Evolutionary conservation across 208 protist genomes (phyloP).

Genomic region (Porcisia deanei): DNA sequence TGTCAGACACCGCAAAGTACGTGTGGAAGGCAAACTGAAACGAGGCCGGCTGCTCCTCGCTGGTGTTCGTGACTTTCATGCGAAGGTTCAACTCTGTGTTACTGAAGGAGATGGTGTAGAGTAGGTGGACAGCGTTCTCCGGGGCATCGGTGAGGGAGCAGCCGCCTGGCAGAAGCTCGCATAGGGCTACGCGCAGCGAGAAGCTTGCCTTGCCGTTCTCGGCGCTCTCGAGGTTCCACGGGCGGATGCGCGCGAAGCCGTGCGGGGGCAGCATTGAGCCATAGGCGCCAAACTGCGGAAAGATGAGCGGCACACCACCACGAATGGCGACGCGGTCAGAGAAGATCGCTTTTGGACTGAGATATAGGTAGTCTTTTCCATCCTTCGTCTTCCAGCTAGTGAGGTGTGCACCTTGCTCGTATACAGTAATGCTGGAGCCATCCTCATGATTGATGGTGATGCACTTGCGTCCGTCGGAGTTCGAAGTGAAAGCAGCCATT

Average conservation of each 20-base stretch:
- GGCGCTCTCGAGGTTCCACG: constrained; percentile 39
- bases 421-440: constrained; percentile 76
- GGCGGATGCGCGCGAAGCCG: constrained; percentile 77
- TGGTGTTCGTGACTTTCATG: constrained; percentile 71
- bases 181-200: constrained; percentile 22
- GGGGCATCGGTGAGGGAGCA: constrained; percentile 26
- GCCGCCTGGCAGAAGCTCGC: constrained; percentile 33
- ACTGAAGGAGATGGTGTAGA: constrained; percentile 81
- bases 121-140: constrained; percentile 29
- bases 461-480: constrained; percentile 36
- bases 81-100: constrained; percentile 51
- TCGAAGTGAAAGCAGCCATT: constrained; percentile 44
- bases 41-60: constrained; percentile 31
- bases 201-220: constrained; percentile 44
- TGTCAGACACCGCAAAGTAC: constrained; percentile 76
- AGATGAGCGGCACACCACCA: constrained; percentile 90
- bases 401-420: constrained; percentile 88
- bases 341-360: constrained; percentile 78
- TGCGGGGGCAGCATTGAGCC: constrained; percentile 67
- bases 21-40: constrained; percentile 90
- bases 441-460: constrained; percentile 49
- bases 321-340: constrained; percentile 72
- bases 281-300: constrained; percentile 83
- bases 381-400: constrained; percentile 68
- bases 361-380: constrained; percentile 78